Evolutionary conservation across 805 yeast species (phyloP).

Genomic region (Yarrowia hollandica): DNA sequence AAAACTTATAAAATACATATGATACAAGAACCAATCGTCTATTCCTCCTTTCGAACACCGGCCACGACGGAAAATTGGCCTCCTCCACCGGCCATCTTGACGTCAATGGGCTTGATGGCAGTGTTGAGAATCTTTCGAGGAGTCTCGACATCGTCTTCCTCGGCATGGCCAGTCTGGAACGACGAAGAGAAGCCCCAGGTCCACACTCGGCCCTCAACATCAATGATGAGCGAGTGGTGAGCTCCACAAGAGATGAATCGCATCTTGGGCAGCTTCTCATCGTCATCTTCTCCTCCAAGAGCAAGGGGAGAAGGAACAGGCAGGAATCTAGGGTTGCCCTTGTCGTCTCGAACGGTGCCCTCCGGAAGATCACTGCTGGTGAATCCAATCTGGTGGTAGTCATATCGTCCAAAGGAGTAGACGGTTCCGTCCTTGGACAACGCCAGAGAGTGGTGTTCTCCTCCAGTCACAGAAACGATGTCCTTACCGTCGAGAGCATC

Average conservation of each 20-base stretch:
- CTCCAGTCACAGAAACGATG: conserved; percentile 72
- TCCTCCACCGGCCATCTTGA: conserved; percentile 80
- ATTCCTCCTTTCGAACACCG: conserved; percentile 49
- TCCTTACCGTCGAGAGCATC: conserved; percentile 59
- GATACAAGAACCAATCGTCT: neutral
- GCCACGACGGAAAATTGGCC: conserved; percentile 94
- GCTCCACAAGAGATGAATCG: conserved; percentile 76
- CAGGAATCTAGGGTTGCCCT: conserved; percentile 71
- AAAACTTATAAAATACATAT: neutral
- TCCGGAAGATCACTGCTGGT: conserved; percentile 64
- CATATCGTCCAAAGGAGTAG: conserved; percentile 85
- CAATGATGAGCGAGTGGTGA: conserved; percentile 86
- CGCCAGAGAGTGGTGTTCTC: conserved; percentile 91
- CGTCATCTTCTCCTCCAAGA: conserved; percentile 39
- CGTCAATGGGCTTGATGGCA: conserved; percentile 80
- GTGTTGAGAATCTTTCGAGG: conserved; percentile 93
- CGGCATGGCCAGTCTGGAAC: conserved; percentile 95
- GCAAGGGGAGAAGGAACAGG: conserved; percentile 77
- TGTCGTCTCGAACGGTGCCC: conserved; percentile 69
- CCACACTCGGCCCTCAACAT: conserved; percentile 79
- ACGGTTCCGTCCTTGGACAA: conserved; percentile 70
- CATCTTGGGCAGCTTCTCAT: conserved; percentile 51
- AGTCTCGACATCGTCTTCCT: conserved; percentile 77
- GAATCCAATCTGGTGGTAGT: conserved; percentile 91
- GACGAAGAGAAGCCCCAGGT: conserved; percentile 99